phyloP scores from a whole-genome alignment of 768 basidiomycete genomes.

The Boletus subcaerulescens region DNA sequence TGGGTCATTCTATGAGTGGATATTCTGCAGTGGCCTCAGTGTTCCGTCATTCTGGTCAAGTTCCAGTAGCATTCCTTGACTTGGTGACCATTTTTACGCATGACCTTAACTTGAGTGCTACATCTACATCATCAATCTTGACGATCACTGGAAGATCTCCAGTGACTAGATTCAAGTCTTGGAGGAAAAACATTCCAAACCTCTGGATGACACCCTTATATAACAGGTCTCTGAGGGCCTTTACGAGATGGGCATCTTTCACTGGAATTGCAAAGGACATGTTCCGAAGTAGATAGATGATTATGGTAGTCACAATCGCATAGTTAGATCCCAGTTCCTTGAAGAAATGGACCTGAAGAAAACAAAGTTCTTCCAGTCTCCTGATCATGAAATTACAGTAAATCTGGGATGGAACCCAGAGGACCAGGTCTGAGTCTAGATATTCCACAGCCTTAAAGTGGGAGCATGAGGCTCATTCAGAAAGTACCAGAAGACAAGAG shows the following conservation, averaged over 20 bases:
- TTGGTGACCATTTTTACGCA: background rate
- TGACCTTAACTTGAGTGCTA: background rate
- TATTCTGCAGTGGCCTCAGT: background rate
- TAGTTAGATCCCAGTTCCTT: background rate
- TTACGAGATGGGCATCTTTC: background rate
- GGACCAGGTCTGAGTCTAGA: background rate
- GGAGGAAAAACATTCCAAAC: conserved; percentile 5
- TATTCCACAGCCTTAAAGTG: background rate
- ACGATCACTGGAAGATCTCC: background rate
- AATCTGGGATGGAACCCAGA: conserved; percentile 3
- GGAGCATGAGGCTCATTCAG: background rate
- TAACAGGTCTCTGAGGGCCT: background rate
- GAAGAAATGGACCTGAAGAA: background rate
- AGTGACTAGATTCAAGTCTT: conserved; percentile 3
- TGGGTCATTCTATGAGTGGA: conserved; percentile 4
- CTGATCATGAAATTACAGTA: conserved; percentile 1
- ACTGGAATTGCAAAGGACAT: background rate
- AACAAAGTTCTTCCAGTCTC: conserved; percentile 1
- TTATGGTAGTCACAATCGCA: conserved; percentile 7
- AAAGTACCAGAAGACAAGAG: no score
- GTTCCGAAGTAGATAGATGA: conserved; percentile 1
- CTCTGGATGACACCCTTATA: conserved; percentile 3
- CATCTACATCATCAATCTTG: background rate
- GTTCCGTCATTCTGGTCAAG: background rate
- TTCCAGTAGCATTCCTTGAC: background rate